Base-by-base conservation (phyloP, 306 rosid species). In the Cicer arietinum region DNA sequence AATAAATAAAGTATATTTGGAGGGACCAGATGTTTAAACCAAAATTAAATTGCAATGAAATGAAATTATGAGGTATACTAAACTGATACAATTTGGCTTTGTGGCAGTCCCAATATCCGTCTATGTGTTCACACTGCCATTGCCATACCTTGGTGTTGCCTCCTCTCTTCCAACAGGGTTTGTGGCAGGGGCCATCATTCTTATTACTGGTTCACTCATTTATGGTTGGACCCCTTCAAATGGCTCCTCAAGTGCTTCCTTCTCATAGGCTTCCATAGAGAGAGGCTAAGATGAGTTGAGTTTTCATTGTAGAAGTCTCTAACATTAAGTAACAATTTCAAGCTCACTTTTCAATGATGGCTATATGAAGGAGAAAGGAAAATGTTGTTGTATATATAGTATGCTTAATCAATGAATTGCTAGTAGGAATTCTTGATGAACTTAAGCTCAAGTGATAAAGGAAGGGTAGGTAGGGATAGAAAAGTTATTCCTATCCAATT, bases 161-260 rank as follows among this genome's bases (percentile, higher is more conserved):
- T 85, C 97, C 16, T 71, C 98, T 45, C 88, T 93, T 79, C 98
- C 98, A 3, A 67, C 85, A 40, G 96, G 98, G 51, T 93, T 93
- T 66, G 80, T 89, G 53, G 88, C 93, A 41, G 98, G 98, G 59
- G 87, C 90, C 67, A 53, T 88, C 20, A 43, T 93, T 75, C 96
- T 93, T 17, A 58, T 86, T 39, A 17, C 81, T 61, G 98, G 98
- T 16, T 75, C 90, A 82, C 80, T 93, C 58, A n/a, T 86, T 53
- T 93, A 93, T 86, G 82, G 95, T 3, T 84, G 96, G 97, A 82
- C 88, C 17, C 95, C 98, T 22, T 79, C 93, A 42, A 65, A 72
- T 63, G 84, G 63, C 53, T 73, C 90, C 60, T 59, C 84, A 7
- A 17, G 18, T 64, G 54, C 86, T 67, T 67, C 91, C 54, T 30